These are phyloP conservation scores for Claviceps sp. DNA, from an alignment of 2,329 filamentous ascomycete species.

Conservation along the genomic window DNA sequence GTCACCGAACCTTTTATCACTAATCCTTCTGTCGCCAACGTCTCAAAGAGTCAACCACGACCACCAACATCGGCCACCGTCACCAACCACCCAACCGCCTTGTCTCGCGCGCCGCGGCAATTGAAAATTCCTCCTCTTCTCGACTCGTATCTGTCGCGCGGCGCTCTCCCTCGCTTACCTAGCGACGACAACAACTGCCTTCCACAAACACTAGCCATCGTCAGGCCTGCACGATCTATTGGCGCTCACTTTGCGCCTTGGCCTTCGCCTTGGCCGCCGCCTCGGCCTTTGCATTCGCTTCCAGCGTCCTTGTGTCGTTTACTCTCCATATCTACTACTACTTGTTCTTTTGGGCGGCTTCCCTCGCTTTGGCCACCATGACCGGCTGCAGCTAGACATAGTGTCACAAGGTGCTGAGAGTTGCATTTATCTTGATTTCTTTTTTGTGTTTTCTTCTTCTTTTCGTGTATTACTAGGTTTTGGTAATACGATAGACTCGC, in stretches of 20 bases:
- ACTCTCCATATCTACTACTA: neutral
- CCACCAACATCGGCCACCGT: neutral
- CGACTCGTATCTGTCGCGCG: too few relatives aligned
- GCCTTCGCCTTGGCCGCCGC: neutral
- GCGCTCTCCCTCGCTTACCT: neutral
- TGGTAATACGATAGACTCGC: neutral
- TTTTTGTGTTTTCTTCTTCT: neutral
- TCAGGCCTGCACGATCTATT: neutral
- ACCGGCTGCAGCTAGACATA: neutral
- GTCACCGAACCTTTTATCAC: neutral
- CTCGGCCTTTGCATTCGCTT: neutral
- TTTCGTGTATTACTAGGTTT: neutral
- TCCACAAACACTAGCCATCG: neutral
- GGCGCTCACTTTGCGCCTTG: neutral
- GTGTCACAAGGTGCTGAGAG: neutral
- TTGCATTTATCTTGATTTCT: neutral
- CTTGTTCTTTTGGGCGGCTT: neutral
- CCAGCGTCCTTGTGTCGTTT: neutral
- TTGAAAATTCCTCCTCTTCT: neutral
- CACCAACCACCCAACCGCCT: neutral
- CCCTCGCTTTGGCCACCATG: conserved; percentile 1
- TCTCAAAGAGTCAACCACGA: neutral
- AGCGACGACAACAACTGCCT: neutral
- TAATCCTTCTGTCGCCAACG: neutral
- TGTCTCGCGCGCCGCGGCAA: neutral